A percentile compares a stretch with the other conserved stretches of the same genome.
phyloP scores from a whole-genome alignment of 345 rosid genomes.

The Aquilaria sinensis region DNA sequence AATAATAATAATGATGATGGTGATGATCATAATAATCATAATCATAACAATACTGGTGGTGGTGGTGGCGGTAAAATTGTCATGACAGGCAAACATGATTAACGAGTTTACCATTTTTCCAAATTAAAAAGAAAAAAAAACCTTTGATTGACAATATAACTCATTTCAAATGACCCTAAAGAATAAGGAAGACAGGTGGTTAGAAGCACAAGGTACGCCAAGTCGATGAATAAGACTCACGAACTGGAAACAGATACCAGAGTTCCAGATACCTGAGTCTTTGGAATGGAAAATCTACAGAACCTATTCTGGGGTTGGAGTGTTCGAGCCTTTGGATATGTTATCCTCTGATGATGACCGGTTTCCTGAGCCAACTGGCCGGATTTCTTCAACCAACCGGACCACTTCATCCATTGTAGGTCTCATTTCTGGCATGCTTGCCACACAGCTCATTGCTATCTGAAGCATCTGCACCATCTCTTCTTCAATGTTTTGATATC shows the following conservation, averaged over 20 bases:
- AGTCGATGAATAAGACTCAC: too few species aligned
- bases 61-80: too few species aligned
- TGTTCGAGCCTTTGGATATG: constrained; percentile 18
- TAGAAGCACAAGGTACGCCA: too few species aligned
- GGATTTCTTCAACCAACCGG: constrained; percentile 70
- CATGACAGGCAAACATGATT: too few species aligned
- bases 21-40: too few species aligned
- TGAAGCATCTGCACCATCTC: constrained; percentile 96
- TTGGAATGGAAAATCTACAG: too few species aligned
- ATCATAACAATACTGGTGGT: too few species aligned
- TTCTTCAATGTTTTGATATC: constrained; percentile 60
- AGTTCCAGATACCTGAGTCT: too few species aligned
- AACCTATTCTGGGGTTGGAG: constrained; percentile 16
- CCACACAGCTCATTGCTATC: constrained; percentile 83
- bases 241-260: too few species aligned
- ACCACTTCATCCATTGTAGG: constrained; percentile 76
- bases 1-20: too few species aligned
- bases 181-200: not conserved
- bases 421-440: constrained; percentile 56
- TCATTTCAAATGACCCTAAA: too few species aligned
- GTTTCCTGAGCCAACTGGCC: constrained; percentile 53
- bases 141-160: not conserved
- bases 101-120: too few species aligned
- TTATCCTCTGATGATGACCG: constrained; percentile 44
- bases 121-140: not conserved